phyloP scores from a whole-genome alignment of 2,329 filamentous ascomycete species.

The Penicillium olsonii region DNA sequence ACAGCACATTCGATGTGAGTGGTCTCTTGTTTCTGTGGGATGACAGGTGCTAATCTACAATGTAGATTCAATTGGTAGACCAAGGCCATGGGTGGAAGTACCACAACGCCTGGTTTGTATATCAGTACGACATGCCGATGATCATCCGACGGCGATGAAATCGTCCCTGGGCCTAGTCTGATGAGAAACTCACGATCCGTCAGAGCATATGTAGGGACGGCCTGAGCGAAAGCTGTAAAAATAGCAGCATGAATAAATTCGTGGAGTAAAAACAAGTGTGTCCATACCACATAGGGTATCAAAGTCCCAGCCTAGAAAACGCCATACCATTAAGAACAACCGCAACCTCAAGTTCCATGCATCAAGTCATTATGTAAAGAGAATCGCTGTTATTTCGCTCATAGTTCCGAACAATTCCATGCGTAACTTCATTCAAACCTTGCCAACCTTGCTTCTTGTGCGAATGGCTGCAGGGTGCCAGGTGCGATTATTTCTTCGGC shows the following conservation, averaged over 20 bases:
- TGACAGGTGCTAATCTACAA: conserved; percentile 27
- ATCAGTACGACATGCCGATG: conserved; percentile 59
- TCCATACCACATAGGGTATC: conserved; percentile 26
- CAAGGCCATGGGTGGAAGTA: conserved; percentile 53
- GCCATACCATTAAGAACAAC: conserved; percentile 15
- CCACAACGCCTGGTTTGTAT: conserved; percentile 62
- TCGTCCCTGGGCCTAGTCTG: not conserved
- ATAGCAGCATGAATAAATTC: conserved; percentile 10
- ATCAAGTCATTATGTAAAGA: conserved; percentile 24
- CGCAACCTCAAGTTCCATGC: conserved; percentile 16
- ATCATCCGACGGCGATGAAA: conserved; percentile 14
- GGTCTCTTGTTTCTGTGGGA: not conserved
- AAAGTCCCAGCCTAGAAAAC: conserved; percentile 18
- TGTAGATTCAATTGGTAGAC: conserved; percentile 56
- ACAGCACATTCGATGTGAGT: conserved; percentile 23
- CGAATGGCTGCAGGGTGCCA: not conserved
- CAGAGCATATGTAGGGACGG: not conserved
- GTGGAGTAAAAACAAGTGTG: conserved; percentile 13
- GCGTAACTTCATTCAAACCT: conserved; percentile 21
- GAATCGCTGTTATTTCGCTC: conserved; percentile 7
- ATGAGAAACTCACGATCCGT: not conserved
- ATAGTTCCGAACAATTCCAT: conserved; percentile 5
- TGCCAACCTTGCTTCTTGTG: conserved; percentile 1
- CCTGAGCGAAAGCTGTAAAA: conserved; percentile 3
- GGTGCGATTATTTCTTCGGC: conserved; percentile 10